Base-by-base conservation (phyloP, 2,329 filamentous ascomycete species). In the Colletotrichum camelliae region DNA sequence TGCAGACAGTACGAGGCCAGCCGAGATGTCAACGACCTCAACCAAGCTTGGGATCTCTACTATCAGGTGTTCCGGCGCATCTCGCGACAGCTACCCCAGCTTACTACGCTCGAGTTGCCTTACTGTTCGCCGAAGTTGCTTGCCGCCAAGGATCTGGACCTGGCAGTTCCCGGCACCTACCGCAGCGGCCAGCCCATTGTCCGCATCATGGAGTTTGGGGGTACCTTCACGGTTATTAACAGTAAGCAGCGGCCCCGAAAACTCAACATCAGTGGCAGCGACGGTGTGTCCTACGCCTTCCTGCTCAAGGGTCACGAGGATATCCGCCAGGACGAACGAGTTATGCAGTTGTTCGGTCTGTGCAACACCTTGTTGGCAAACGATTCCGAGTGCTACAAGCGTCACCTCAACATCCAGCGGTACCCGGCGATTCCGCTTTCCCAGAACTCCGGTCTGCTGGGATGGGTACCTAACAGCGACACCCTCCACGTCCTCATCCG, bases 1-100 rank as follows among this genome's bases (percentile, higher is more conserved):
- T 99, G 97, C 84, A 93, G 95, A 77, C 95, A 97, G 69, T 99
- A 98, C 85, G 94, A 95, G 80, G 92, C 92, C 55, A 97, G 95
- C n/a, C 91, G 93, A 67, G 97, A 99, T 81, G 93, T 97, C 76
- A 96, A 95, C 64, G 97, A 99, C 83, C 91, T 99, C 61, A 99
- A 98, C 82, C 96, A 98, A 85, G 97, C 97, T 8, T 99, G 97
- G 97, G 97, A 99, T 85, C 91, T 99, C 16, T 99, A 99, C 86
- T 99, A 99, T 85, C 96, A 98, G 79, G 97, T 98, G 1, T 99
- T 99, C 92, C 93, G 96, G 77, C 95, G 97, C 82, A 98, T 99
- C 82, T 94, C 94, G 64, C 92, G 96, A 77, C 97, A 99, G 85
- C 87, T 99, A 64, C 96, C 96, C 5, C 97, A 98, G 81, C 91